These are phyloP conservation scores for Cordyceps farinosa DNA, from an alignment of 2,329 filamentous ascomycete species.

Conservation along the genomic window DNA sequence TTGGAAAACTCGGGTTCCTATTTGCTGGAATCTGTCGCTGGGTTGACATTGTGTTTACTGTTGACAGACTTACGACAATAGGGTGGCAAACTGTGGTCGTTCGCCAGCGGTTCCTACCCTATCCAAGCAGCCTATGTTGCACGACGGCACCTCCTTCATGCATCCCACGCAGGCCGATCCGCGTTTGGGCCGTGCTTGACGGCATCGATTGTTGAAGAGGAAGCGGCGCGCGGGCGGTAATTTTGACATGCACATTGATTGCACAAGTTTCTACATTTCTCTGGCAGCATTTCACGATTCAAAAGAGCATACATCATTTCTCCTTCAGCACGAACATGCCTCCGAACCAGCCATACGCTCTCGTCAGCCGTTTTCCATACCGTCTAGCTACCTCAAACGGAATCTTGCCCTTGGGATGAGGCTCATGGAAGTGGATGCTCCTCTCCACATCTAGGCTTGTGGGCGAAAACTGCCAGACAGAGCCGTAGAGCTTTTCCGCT, in stretches of 20 bases:
- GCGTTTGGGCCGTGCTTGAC: too few species aligned
- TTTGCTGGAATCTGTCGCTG: not conserved
- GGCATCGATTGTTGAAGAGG: too few species aligned
- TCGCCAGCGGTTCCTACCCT: not conserved
- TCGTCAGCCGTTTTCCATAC: slow-evolving; percentile 45
- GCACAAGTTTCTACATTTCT: too few species aligned
- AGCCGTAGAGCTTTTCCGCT: slow-evolving; percentile 56
- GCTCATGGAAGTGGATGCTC: slow-evolving; percentile 59
- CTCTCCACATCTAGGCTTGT: slow-evolving; percentile 37
- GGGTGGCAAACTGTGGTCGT: not conserved
- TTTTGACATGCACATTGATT: too few species aligned
- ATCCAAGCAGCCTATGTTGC: not conserved
- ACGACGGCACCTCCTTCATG: not conserved
- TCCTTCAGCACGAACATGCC: slow-evolving; percentile 38
- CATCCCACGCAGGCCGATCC: not conserved
- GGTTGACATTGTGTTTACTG: not conserved
- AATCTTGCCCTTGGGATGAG: slow-evolving; percentile 53
- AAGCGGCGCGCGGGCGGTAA: too few species aligned
- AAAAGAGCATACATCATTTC: not conserved
- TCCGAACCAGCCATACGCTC: slow-evolving; percentile 49
- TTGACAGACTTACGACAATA: not conserved
- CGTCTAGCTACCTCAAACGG: slow-evolving; percentile 43
- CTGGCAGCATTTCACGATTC: not conserved
- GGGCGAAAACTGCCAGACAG: slow-evolving; percentile 57
- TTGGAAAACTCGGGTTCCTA: not conserved